phyloP scores from a whole-genome alignment of 768 basidiomycete species.

The Gelatoporia subvermispora region DNA sequence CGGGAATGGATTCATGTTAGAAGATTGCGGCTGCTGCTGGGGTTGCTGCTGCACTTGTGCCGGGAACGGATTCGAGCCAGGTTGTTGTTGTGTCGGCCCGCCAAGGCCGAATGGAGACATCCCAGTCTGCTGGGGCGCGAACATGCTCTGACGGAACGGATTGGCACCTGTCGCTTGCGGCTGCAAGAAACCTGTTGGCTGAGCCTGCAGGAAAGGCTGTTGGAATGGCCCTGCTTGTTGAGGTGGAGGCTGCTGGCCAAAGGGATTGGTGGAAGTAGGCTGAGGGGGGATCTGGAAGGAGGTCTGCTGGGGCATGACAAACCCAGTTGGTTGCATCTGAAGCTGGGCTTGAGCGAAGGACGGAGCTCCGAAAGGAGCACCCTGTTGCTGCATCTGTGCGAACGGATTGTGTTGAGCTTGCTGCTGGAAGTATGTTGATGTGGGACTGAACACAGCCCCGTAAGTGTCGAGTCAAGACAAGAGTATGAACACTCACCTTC shows the following conservation, averaged over 20 bases:
- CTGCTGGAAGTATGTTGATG: slow-evolving; percentile 48
- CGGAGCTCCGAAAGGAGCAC: slow-evolving; percentile 34
- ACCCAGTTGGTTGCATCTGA: slow-evolving; percentile 51
- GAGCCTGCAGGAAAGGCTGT: slow-evolving; percentile 46
- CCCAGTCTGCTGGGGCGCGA: slow-evolving; percentile 34
- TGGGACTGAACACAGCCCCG: slow-evolving; percentile 34
- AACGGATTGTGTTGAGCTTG: slow-evolving; percentile 76
- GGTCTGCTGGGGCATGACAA: slow-evolving; percentile 42
- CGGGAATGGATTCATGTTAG: slow-evolving; percentile 38
- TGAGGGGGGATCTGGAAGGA: slow-evolving; percentile 32
- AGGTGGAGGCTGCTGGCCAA: slow-evolving; percentile 30
- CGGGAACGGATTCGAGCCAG: slow-evolving; percentile 18
- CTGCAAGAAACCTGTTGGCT: slow-evolving; percentile 42
- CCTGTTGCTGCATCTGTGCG: slow-evolving; percentile 39
- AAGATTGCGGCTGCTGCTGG: slow-evolving; percentile 26
- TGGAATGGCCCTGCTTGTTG: slow-evolving; percentile 24
- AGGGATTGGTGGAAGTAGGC: slow-evolving; percentile 37
- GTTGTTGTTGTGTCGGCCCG: slow-evolving; percentile 5
- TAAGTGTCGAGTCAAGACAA: background rate
- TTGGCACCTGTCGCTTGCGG: slow-evolving; percentile 44
- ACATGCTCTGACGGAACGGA: slow-evolving; percentile 49
- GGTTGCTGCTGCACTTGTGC: slow-evolving; percentile 34
- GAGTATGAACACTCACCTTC: slow-evolving; percentile 38
- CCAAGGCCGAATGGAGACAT: slow-evolving; percentile 14
- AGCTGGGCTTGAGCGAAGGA: slow-evolving; percentile 57